phyloP scores from a whole-genome alignment of 495 filamentous ascomycete species.

The Daldinia decipiens region DNA sequence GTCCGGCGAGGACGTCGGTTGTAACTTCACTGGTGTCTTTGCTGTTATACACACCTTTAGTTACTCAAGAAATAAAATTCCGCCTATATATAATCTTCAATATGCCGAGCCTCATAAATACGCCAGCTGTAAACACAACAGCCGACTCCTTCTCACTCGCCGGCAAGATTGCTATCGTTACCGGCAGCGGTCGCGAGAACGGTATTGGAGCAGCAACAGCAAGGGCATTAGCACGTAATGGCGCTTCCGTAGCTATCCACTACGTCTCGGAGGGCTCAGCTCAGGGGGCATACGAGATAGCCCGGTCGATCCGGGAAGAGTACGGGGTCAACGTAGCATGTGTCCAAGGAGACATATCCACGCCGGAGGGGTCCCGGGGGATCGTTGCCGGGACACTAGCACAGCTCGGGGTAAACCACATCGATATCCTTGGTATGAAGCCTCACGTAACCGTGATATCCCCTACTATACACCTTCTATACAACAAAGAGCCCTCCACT shows the following conservation, averaged over 20 bases:
- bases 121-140: conserved; percentile 3
- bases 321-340: conserved; percentile 46
- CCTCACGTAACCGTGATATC: neutral
- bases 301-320: conserved; percentile 37
- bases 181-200: conserved; percentile 53
- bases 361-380: conserved; percentile 41
- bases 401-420: conserved; percentile 44
- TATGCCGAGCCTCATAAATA: conserved; percentile 2
- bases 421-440: conserved; percentile 54
- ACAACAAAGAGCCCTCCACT: neutral
- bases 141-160: conserved; percentile 48
- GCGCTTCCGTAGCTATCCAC: conserved; percentile 51
- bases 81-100: neutral
- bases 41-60: neutral
- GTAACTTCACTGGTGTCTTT: neutral
- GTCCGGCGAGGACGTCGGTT: neutral
- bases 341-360: conserved; percentile 52
- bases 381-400: conserved; percentile 49
- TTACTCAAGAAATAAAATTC: neutral
- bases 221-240: conserved; percentile 50
- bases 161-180: conserved; percentile 62
- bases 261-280: conserved; percentile 44
- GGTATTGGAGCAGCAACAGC: conserved; percentile 59
- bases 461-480: neutral
- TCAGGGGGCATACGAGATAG: conserved; percentile 37